Evolutionary conservation across 306 rosid species (phyloP).

Genomic region (Lablab purpureus): DNA sequence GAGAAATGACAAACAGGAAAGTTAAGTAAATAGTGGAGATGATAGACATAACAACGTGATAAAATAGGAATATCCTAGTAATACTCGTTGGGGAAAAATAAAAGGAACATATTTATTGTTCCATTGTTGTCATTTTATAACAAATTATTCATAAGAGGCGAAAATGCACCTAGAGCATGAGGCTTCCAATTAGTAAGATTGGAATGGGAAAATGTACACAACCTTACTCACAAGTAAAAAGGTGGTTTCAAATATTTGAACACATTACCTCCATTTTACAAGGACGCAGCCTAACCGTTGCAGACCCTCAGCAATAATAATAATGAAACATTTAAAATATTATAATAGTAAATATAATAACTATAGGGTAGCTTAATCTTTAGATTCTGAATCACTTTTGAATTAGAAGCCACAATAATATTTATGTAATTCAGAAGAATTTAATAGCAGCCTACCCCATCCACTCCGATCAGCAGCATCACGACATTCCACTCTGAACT

Average conservation of each 20-base stretch:
- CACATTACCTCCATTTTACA: background rate
- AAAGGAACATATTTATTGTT: background rate
- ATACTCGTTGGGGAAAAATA: background rate
- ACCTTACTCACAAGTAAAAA: background rate
- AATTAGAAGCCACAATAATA: constrained; percentile 4
- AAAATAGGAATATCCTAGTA: background rate
- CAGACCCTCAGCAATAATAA: background rate
- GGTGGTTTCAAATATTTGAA: background rate
- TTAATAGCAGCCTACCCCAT: constrained; percentile 75
- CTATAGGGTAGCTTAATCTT: constrained; percentile 3
- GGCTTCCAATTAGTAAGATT: background rate
- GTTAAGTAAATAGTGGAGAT: background rate
- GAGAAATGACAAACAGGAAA: background rate
- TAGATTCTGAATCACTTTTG: background rate
- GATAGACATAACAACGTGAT: background rate
- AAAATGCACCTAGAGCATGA: background rate
- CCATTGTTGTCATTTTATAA: background rate
- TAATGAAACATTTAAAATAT: background rate
- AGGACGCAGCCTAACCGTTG: background rate
- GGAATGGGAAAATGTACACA: background rate
- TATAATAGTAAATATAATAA: background rate
- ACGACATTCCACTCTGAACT: constrained; percentile 85
- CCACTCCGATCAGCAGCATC: constrained; percentile 87
- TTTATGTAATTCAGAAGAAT: background rate
- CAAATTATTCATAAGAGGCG: background rate